A percentile compares a stretch with the other conserved stretches of the same genome.
phyloP scores from a whole-genome alignment of 768 basidiomycete genomes.

The Cyclocybe aegerita region DNA sequence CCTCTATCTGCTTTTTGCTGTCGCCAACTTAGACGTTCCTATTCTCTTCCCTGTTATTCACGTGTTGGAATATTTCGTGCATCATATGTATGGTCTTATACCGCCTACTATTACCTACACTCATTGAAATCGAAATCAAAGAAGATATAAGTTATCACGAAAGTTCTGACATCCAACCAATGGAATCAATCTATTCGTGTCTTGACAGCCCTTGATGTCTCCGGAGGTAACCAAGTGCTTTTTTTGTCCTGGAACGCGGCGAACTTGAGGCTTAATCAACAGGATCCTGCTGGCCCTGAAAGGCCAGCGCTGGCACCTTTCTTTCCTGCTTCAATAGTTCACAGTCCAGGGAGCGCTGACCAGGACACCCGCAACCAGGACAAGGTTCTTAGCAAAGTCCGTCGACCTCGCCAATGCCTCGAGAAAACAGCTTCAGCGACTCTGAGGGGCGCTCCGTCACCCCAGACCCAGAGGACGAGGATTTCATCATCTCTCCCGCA shows the following conservation, averaged over 20 bases:
- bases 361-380: background rate
- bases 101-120: slow-evolving; percentile 14
- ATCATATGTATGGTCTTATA: slow-evolving; percentile 19
- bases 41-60: slow-evolving; percentile 15
- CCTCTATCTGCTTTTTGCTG: slow-evolving; percentile 16
- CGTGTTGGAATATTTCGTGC: slow-evolving; percentile 11
- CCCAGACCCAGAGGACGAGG: slow-evolving; percentile 56
- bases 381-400: too few relatives aligned
- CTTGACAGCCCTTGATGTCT: too few relatives aligned
- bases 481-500: slow-evolving; percentile 7
- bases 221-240: too few relatives aligned
- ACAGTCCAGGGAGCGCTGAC: too few relatives aligned
- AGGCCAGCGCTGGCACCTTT: too few relatives aligned
- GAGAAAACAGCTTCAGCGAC: slow-evolving; percentile 68
- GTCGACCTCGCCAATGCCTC: slow-evolving; percentile 53
- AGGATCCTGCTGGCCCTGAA: too few relatives aligned
- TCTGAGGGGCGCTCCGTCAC: slow-evolving; percentile 66
- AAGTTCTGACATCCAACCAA: background rate
- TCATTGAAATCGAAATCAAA: slow-evolving; percentile 14
- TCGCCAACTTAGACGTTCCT: slow-evolving; percentile 10
- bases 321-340: too few relatives aligned
- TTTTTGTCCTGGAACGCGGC: background rate
- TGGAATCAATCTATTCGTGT: too few relatives aligned
- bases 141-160: background rate
- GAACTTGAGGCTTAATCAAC: background rate